Base-by-base conservation (phyloP, 768 basidiomycete species). In the Lactarius akahatsu region DNA sequence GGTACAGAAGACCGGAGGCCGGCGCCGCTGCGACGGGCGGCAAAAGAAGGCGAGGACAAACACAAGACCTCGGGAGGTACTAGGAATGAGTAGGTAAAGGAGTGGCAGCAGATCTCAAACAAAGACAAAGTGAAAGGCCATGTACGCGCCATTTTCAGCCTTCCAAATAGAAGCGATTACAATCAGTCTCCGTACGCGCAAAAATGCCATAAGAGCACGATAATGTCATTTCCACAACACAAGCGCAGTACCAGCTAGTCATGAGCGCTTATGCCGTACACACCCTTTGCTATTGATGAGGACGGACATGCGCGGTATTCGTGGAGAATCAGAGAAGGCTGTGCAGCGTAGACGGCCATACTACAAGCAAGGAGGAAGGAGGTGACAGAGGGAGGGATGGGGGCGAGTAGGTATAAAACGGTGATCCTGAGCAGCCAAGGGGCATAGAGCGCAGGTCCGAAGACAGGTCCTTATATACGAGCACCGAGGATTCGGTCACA, bases 341-440 rank as follows among this genome's bases (percentile, higher is more conserved):
- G 20, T n/a, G n/a, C n/a, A 32, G 32, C 6, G 7, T 32, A 32
- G 32, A 32, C 4, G 23, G 47, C 11, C n/a, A 50, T 5, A 45
- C 8, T 10, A 50, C 13, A 4, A 50, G 1, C 3, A 50, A 13
- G 9, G n/a, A 26, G 11, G 13, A 11, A n/a, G 13, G n/a, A 7
- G 45, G 45, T 43, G 8, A 45, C 18, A 45, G 2, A 18, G n/a
- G 10, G n/a, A 4, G n/a, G 10, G n/a, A 47, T 23, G 26, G 23
- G 11, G 1, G 13, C 6, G 23, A 26, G 5, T 10, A 15, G 10
- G 47, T 13, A n/a, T 10, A 0, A 11, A 47, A 47, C 9, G 20
- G 38, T 64, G 63, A 43, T 23, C n/a, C n/a, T n/a, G 6, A 7
- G 23, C 34, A 58, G 34, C 40, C 57, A 64, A 64, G 57, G 45